These are phyloP conservation scores for Chloris gayana DNA, from an alignment of 176 grass and related monocot species.

Conservation along the genomic window DNA sequence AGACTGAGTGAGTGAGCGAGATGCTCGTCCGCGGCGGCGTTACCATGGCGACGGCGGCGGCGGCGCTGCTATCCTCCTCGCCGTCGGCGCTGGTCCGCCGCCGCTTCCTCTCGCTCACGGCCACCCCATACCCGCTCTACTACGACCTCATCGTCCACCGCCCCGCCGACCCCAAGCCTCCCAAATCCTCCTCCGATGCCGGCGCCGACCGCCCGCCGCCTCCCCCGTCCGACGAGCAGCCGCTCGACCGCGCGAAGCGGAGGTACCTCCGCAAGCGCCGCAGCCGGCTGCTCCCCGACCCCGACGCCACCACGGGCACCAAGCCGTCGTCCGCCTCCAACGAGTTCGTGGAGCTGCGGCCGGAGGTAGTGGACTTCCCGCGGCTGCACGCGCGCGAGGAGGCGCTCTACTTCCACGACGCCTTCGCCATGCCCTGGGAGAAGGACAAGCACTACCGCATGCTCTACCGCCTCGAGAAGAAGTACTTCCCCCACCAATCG, in stretches of 20 bases:
- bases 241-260: conserved; percentile 60
- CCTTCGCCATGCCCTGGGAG: conserved; percentile 94
- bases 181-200: conserved; percentile 27
- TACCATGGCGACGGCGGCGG: conserved; percentile 37
- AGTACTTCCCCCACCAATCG: conserved; percentile 91
- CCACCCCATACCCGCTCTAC: conserved; percentile 85
- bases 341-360: conserved; percentile 74
- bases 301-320: conserved; percentile 36
- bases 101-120: conserved; percentile 65
- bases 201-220: not conserved
- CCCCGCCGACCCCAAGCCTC: conserved; percentile 43
- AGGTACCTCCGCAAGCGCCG: conserved; percentile 58
- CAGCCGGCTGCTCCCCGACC: conserved; percentile 40
- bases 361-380: conserved; percentile 90
- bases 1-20: not conserved
- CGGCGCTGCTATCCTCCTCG: conserved; percentile 28
- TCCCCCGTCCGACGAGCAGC: not conserved
- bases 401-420: conserved; percentile 95
- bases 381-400: conserved; percentile 89
- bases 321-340: conserved; percentile 33
- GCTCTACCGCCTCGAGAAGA: conserved; percentile 96
- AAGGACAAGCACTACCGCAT: conserved; percentile 99
- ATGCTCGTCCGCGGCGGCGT: conserved; percentile 40
- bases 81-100: not conserved
- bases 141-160: conserved; percentile 85